A percentile compares a stretch with the other conserved stretches of the same genome.
phyloP scores from a whole-genome alignment of 805 yeast genomes.

The Sugiyamaella marilandica region DNA sequence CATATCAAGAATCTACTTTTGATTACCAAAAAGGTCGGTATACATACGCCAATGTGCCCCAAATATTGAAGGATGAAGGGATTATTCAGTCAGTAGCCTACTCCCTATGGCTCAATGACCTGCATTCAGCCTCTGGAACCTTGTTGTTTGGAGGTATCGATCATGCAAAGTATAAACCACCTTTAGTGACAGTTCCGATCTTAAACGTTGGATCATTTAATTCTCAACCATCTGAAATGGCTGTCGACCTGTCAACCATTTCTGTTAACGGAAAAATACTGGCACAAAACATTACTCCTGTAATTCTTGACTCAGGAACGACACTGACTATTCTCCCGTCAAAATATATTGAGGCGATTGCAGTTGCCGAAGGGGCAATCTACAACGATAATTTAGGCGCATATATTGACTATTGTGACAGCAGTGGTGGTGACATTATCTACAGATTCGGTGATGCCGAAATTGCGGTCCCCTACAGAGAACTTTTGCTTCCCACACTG shows the following conservation, averaged over 20 bases:
- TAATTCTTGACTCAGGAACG: slow-evolving; percentile 26
- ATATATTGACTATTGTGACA: slow-evolving; percentile 1
- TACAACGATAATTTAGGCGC: slow-evolving; percentile 18
- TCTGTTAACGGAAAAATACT: not conserved
- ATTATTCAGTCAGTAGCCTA: slow-evolving; percentile 50
- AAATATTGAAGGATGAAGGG: slow-evolving; percentile 51
- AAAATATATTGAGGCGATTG: slow-evolving; percentile 29
- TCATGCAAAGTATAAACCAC: slow-evolving; percentile 37
- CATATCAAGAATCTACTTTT: slow-evolving; percentile 23
- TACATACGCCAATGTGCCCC: slow-evolving; percentile 57
- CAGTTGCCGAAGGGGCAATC: slow-evolving; percentile 35
- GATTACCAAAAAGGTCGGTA: not conserved
- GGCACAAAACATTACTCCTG: not conserved
- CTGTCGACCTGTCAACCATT: not conserved
- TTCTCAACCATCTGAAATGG: not conserved
- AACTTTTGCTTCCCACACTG: slow-evolving; percentile 3
- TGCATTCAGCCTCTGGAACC: slow-evolving; percentile 25
- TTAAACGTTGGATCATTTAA: slow-evolving; percentile 18
- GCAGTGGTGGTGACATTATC: slow-evolving; percentile 28
- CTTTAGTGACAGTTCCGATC: slow-evolving; percentile 37
- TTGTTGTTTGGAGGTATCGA: slow-evolving; percentile 49
- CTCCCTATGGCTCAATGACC: slow-evolving; percentile 54
- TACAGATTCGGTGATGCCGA: slow-evolving; percentile 40
- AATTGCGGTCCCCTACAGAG: slow-evolving; percentile 26
- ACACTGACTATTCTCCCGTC: slow-evolving; percentile 24